Evolutionary conservation across 108 stramenopile species (phyloP).

Genomic region (Cyclostephanos tholiformis): DNA sequence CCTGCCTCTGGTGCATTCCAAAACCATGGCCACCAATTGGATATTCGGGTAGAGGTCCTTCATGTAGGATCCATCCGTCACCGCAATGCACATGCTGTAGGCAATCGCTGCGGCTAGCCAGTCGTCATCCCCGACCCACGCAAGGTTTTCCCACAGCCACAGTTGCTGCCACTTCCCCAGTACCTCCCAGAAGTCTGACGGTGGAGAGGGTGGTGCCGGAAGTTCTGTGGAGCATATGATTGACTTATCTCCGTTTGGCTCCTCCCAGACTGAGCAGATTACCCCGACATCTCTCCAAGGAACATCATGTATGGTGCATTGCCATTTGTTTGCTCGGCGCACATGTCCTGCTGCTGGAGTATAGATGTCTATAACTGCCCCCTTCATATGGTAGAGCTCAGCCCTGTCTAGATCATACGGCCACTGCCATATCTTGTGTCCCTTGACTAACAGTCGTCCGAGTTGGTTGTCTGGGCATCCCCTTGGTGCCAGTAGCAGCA

Average conservation of each 20-base stretch:
- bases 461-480: background rate
- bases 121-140: background rate
- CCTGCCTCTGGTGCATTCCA: conserved; percentile 11
- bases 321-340: background rate
- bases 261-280: background rate
- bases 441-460: background rate
- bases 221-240: background rate
- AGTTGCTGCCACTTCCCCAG: background rate
- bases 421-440: background rate
- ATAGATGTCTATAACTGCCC: background rate
- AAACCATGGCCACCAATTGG: conserved; percentile 4
- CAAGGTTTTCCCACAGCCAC: conserved; percentile 8
- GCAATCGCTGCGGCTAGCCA: conserved; percentile 16
- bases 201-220: background rate
- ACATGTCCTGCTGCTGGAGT: background rate
- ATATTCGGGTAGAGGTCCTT: background rate
- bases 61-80: conserved; percentile 29
- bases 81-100: background rate
- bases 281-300: background rate
- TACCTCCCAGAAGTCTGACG: background rate
- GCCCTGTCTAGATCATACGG: background rate
- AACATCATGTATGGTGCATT: background rate
- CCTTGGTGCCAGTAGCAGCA: background rate
- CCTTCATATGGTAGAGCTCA: background rate
- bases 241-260: background rate